Conservation (phyloP, 108 stramenopile genomes). For the Pseudonitzschia multistriata region DNA sequence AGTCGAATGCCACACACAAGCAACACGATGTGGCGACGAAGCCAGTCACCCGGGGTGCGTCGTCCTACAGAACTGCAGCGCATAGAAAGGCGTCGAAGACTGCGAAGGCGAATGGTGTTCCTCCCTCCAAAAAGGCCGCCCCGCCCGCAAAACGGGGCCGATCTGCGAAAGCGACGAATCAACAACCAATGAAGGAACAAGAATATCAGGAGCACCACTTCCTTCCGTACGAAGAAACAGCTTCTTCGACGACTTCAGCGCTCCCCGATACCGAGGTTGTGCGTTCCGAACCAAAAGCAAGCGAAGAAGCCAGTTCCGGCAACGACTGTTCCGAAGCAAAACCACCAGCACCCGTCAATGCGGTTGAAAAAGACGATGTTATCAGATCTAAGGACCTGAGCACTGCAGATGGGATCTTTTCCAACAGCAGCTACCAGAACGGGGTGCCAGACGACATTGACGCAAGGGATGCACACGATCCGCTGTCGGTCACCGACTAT, state of each 20-base stretch:
- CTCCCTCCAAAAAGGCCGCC: no score
- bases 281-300: background rate
- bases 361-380: no score
- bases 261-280: background rate
- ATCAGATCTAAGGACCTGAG: no score
- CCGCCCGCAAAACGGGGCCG: no score
- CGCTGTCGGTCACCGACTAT: slow-evolving; percentile 74
- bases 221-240: background rate
- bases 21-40: background rate
- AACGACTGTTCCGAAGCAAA: background rate
- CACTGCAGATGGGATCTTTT: no score
- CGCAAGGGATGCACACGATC: slow-evolving; percentile 68
- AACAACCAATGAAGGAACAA: background rate
- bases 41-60: background rate
- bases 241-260: background rate
- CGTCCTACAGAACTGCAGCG: background rate
- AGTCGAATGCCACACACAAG: background rate
- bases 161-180: background rate
- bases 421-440: slow-evolving; percentile 29
- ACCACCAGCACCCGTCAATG: no score
- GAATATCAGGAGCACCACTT: background rate
- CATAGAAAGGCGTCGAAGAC: no score
- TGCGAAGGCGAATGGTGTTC: no score
- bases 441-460: slow-evolving; percentile 71
- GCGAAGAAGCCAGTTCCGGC: no score